Evolutionary conservation across 148 eudicot genomes (phyloP), one percentile per base, ranked within the genome.

Genomic region (Fagopyrum tataricum): DNA sequence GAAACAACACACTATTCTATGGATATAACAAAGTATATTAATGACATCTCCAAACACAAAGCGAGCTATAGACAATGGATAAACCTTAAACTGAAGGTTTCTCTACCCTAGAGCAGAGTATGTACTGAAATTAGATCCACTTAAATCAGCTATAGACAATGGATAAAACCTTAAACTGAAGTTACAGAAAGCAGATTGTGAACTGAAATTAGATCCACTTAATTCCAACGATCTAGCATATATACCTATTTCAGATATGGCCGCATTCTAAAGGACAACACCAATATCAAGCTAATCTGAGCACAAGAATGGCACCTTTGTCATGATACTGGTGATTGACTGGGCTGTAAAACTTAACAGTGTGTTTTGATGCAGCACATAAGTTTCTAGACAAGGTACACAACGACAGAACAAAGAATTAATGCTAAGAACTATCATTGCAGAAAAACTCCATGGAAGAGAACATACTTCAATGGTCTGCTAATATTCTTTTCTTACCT

Each of bases 401-500:
- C 15, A 21, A 8, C 0, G 24, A 56, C 21, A 40, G 71, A 67
- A 67, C 6, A 6, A 67, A 14, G 40, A n/a, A 17, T 67, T 7
- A 39, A 12, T 67, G 46, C 66, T 23, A 39, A 59, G 66, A 7
- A 39, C 31, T 59, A 24, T 59, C 21, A 37, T 24, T 59, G 40
- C 66, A 17, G 66, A 10, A 59, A 21, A 59, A 23, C 11, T 59
- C 37, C 10, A 59, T 59, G 40, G 40, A 59, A 17, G 26, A 23
- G 66, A 59, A 24, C 23, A 11, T 24, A 59, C 10, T 24, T 59
- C 31, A 2, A 24, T 4, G 15, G 37, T 7, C 66, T 59, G 66
- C 66, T 59, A 9, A 39, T 51, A 12, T 14, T 37, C 69, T 72
- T 20, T 18, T 52, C 78, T 78, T 73, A 95, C 98, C 97, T 95